Percentiles rank a stretch among this genome's conserved stretches.
Evolutionary conservation across 176 grass and related monocot genomes (phyloP).

Genomic region (Oryza rufipogon): DNA sequence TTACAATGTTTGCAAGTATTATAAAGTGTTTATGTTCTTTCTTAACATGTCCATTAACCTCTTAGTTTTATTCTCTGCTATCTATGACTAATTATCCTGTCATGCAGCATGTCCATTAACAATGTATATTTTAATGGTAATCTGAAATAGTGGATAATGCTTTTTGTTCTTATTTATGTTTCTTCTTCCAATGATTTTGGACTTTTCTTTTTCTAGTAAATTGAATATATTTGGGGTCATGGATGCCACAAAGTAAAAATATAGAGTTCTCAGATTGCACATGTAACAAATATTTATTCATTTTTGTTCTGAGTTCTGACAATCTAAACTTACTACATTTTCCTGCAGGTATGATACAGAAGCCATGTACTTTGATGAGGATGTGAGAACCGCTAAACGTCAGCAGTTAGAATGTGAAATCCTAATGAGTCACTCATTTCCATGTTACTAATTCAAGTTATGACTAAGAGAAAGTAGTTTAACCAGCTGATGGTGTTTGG

Average conservation of each 20-base stretch:
- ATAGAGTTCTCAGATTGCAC: neutral
- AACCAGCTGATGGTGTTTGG: no score
- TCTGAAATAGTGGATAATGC: no score
- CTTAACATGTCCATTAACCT: neutral
- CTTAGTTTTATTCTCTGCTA: no score
- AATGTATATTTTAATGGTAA: no score
- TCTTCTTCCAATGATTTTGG: neutral
- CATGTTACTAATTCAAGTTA: no score
- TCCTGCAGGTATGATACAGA: constrained; percentile 75
- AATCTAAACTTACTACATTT: constrained; percentile 24
- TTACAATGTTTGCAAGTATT: neutral
- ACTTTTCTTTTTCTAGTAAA: neutral
- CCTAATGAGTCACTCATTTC: no score
- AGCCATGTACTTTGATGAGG: constrained; percentile 89
- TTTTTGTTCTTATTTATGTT: no score
- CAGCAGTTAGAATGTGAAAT: no score
- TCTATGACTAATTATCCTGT: no score
- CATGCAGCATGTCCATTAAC: no score
- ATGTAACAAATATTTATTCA: constrained; percentile 10
- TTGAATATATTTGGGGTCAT: neutral
- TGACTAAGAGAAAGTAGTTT: no score
- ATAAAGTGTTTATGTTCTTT: constrained; percentile 3
- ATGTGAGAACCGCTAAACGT: constrained; percentile 69
- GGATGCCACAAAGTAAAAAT: constrained; percentile 1
- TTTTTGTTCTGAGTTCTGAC: constrained; percentile 11